Conservation (phyloP, 805 yeast species). For the Candida easanensis region DNA sequence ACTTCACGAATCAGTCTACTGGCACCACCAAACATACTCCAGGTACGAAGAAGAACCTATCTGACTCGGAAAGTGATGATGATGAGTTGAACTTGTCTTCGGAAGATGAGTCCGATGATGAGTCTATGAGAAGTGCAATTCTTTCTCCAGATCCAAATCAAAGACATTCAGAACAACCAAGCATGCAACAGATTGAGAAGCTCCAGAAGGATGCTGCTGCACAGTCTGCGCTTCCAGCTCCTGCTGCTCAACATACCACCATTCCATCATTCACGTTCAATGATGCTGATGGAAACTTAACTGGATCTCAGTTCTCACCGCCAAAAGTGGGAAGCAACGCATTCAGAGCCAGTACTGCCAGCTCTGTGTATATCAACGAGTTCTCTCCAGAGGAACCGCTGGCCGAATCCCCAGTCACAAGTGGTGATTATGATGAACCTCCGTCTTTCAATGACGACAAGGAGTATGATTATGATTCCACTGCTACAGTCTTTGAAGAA, state of each 20-base stretch:
- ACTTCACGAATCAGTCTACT: neutral
- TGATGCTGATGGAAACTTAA: constrained; percentile 12
- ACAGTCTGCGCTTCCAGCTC: constrained; percentile 2
- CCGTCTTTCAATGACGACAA: neutral
- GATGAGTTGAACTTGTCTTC: constrained; percentile 16
- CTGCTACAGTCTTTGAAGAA: constrained; percentile 17
- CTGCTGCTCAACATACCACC: neutral
- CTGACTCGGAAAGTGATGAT: constrained; percentile 2
- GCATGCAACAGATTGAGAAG: neutral
- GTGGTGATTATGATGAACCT: constrained; percentile 1
- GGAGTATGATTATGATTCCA: constrained; percentile 1
- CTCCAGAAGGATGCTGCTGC: constrained; percentile 1
- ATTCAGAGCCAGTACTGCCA: constrained; percentile 8
- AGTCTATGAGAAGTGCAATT: constrained; percentile 19
- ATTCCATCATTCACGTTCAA: constrained; percentile 12
- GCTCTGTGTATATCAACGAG: constrained; percentile 12
- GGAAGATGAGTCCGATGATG: constrained; percentile 16
- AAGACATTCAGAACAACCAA: constrained; percentile 6
- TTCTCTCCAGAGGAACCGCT: constrained; percentile 6
- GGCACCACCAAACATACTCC: constrained; percentile 10
- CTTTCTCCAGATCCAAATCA: constrained; percentile 11
- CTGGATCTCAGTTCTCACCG: constrained; percentile 3
- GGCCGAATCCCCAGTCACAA: neutral
- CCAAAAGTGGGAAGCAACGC: constrained; percentile 1
- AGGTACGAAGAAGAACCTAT: neutral